A percentile compares a stretch with the other conserved stretches of the same genome.
Conservation (phyloP, 495 filamentous ascomycete species). For the Filosporella fistucella region DNA sequence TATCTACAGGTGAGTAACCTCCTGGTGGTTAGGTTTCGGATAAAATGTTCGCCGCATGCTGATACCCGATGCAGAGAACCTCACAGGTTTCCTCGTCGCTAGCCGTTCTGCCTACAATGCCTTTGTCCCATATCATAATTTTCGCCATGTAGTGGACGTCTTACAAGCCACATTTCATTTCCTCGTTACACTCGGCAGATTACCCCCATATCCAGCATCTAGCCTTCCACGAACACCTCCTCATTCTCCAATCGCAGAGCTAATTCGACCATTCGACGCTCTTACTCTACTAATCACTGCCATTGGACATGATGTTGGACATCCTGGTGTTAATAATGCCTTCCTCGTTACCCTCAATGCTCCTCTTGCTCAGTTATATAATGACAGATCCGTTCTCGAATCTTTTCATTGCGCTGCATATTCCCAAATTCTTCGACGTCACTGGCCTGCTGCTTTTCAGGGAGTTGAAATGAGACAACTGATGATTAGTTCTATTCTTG, state of each 20-base stretch:
- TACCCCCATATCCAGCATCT: constrained; percentile 58
- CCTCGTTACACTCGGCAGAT: constrained; percentile 72
- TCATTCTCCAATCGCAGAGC: constrained; percentile 55
- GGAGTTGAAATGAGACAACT: constrained; percentile 74
- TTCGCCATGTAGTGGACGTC: constrained; percentile 94
- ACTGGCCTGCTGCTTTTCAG: constrained; percentile 82
- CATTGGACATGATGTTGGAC: constrained; percentile 95
- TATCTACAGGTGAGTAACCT: constrained; percentile 60
- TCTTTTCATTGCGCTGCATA: constrained; percentile 97
- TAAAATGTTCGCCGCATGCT: constrained; percentile 13
- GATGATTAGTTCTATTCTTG: constrained; percentile 92
- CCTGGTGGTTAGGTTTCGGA: constrained; percentile 18
- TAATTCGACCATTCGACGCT: constrained; percentile 80
- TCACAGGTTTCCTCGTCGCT: constrained; percentile 76
- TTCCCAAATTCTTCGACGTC: constrained; percentile 87
- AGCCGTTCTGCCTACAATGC: constrained; percentile 85
- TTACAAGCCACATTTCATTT: constrained; percentile 92
- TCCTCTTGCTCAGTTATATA: constrained; percentile 95
- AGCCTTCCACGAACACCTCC: constrained; percentile 11
- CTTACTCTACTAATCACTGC: constrained; percentile 88
- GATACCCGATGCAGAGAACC: constrained; percentile 29
- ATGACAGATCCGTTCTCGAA: constrained; percentile 94
- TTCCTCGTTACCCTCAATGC: constrained; percentile 91
- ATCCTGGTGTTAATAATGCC: constrained; percentile 96
- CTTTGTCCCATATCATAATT: constrained; percentile 98